Percentiles rank a stretch among this genome's conserved stretches.
Evolutionary conservation across 805 yeast genomes (phyloP).

Genomic region (Lipomyces yamadae): DNA sequence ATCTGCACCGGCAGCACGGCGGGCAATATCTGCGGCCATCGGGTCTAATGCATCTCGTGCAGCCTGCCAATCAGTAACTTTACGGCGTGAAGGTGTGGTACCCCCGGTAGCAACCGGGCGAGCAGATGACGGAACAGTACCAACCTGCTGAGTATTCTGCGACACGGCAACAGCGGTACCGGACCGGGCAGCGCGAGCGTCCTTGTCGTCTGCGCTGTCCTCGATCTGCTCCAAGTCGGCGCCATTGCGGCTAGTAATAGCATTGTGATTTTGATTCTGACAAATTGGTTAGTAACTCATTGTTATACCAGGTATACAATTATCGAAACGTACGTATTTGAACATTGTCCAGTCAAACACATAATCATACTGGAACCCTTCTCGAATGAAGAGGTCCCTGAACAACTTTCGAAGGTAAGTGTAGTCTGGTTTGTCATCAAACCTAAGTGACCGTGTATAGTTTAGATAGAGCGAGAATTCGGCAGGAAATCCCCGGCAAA

Average conservation of each 20-base stretch:
- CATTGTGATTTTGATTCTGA: neutral
- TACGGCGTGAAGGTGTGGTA: conserved; percentile 33
- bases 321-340: conserved; percentile 47
- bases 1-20: conserved; percentile 33
- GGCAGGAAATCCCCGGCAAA: conserved; percentile 89
- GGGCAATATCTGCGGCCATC: conserved; percentile 25
- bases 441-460: conserved; percentile 86
- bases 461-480: conserved; percentile 88
- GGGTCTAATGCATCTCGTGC: conserved; percentile 30
- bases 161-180: conserved; percentile 17
- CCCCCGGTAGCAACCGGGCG: conserved; percentile 11
- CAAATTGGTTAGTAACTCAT: neutral
- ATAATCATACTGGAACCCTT: conserved; percentile 89
- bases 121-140: neutral
- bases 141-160: conserved; percentile 1
- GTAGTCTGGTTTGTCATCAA: conserved; percentile 97
- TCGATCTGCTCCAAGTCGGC: conserved; percentile 12
- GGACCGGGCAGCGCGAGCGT: conserved; percentile 17
- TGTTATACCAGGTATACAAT: too few species aligned
- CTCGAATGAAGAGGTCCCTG: conserved; percentile 85
- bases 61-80: conserved; percentile 36
- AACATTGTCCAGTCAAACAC: conserved; percentile 96
- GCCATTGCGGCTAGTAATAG: conserved; percentile 7
- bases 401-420: conserved; percentile 83
- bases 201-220: conserved; percentile 13